Evolutionary conservation across 176 grass and related monocot genomes (phyloP), one percentile per base, ranked within the genome.

Genomic region (Triticum urartu): DNA sequence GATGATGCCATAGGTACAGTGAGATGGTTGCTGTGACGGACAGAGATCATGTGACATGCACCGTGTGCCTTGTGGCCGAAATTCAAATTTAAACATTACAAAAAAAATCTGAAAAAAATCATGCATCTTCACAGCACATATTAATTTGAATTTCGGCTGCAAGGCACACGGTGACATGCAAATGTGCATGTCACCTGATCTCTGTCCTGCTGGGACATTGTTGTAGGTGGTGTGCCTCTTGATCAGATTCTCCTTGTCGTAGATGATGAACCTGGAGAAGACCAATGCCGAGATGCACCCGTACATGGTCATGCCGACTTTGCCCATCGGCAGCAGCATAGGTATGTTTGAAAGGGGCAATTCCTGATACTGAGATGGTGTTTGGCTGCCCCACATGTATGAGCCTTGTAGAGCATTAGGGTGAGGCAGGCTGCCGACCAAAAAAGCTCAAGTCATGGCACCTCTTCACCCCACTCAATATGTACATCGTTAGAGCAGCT

Each of bases 231-330:
- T 62, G 50, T 92, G 86, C 9, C 90, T 80, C 75, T 94, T 91
- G 84, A 93, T 97, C 22, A 92, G 77, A 3, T 88, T 94, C 61
- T 83, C 95, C 1, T 89, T 93, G 74, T 91, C 89, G 15, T 94
- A 91, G 87, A 94, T 88, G 74, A 94, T 79, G 75, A 86, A 92
- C 35, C 73, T 86, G 6, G 86, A 91, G 81, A 92, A 97, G 15
- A 94, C 47, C 14, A 97, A 26, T 25, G 90, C 90, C 4, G 89
- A 79, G 5, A 91, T 7, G 68, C 81, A 92, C 9, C 86, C 86
- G 40, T 89, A 75, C 38, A 94, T 43, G 13, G 88, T 94, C 20
- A 20, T 70, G 39, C 75, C 60, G 0, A 90, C 21, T n/a, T 87
- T 91, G 78, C 92, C 94, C 66, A 89, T 68, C 20, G 95, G 92